Percentiles rank a stretch among this genome's conserved stretches.
phyloP scores from a whole-genome alignment of 2,329 filamentous ascomycete species.

The Cladosporium sp. region DNA sequence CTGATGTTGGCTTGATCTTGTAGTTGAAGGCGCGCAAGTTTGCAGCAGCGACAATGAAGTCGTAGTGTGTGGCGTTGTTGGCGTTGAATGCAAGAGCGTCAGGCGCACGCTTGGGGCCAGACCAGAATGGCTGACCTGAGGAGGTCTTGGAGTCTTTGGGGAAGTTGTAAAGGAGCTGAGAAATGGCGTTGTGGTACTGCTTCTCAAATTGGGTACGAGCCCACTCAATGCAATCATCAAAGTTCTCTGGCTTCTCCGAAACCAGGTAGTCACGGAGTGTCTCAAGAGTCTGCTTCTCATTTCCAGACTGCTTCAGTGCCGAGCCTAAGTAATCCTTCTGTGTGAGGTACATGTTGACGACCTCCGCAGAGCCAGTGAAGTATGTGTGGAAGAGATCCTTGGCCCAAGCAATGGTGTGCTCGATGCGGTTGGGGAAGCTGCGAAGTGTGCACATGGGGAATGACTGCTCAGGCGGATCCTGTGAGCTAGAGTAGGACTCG shows the following conservation, averaged over 20 bases:
- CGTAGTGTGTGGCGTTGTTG: slow-evolving; percentile 78
- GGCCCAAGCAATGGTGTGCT: slow-evolving; percentile 98
- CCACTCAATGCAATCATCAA: slow-evolving; percentile 97
- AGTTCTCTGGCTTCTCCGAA: slow-evolving; percentile 83
- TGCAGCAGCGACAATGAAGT: slow-evolving; percentile 81
- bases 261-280: slow-evolving; percentile 86
- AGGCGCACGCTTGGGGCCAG: slow-evolving; percentile 93
- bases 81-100: slow-evolving; percentile 85
- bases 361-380: slow-evolving; percentile 90
- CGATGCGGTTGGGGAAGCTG: slow-evolving; percentile 97
- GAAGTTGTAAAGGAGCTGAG: slow-evolving; percentile 94
- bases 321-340: slow-evolving; percentile 86
- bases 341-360: slow-evolving; percentile 83
- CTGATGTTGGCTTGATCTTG: slow-evolving; percentile 70
- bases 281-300: slow-evolving; percentile 90
- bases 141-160: slow-evolving; percentile 89
- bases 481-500: slow-evolving; percentile 94
- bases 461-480: slow-evolving; percentile 95
- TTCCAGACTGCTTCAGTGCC: slow-evolving; percentile 86
- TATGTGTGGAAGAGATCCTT: slow-evolving; percentile 92
- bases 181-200: slow-evolving; percentile 94
- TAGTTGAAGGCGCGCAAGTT: slow-evolving; percentile 98
- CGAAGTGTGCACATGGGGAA: slow-evolving; percentile 98
- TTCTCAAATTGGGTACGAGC: slow-evolving; percentile 90
- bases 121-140: slow-evolving; percentile 91